These are phyloP conservation scores for Colletotrichum nymphaeae DNA, from an alignment of 2,329 filamentous ascomycete species.

Conservation along the genomic window DNA sequence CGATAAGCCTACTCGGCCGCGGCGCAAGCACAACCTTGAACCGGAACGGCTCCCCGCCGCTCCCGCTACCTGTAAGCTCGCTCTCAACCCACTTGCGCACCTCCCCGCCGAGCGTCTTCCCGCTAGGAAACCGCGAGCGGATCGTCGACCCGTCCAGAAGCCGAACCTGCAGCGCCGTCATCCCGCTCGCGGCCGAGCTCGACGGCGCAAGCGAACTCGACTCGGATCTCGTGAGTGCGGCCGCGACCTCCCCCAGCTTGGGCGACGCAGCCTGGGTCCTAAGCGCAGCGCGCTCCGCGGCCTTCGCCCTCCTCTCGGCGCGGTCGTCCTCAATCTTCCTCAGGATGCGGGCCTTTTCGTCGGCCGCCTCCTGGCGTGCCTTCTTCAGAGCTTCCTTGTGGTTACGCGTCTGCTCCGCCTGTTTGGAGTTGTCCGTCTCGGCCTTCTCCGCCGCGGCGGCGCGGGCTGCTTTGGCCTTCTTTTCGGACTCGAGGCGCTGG, in stretches of 20 bases:
- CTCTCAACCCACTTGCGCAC: slow-evolving; percentile 84
- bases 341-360: slow-evolving; percentile 78
- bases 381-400: slow-evolving; percentile 69
- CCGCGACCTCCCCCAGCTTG: slow-evolving; percentile 44
- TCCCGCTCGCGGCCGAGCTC: slow-evolving; percentile 39
- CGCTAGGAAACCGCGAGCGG: slow-evolving; percentile 73
- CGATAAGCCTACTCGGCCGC: slow-evolving; percentile 78
- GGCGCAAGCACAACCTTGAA: slow-evolving; percentile 89
- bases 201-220: slow-evolving; percentile 46
- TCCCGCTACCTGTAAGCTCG: slow-evolving; percentile 64
- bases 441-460: slow-evolving; percentile 60
- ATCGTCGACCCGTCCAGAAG: slow-evolving; percentile 87
- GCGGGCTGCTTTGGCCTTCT: slow-evolving; percentile 61
- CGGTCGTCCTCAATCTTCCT: slow-evolving; percentile 83
- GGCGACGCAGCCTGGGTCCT: slow-evolving; percentile 41
- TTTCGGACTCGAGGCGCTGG: slow-evolving; percentile 56
- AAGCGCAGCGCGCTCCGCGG: slow-evolving; percentile 61
- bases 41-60: slow-evolving; percentile 72
- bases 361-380: slow-evolving; percentile 72
- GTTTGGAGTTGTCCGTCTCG: slow-evolving; percentile 44
- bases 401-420: slow-evolving; percentile 50
- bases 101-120: slow-evolving; percentile 70
- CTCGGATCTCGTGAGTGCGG: slow-evolving; percentile 45
- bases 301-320: slow-evolving; percentile 70
- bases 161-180: slow-evolving; percentile 77